Evolutionary conservation across 192 early-diverging fungal genomes (phyloP), one percentile per base, ranked within the genome.

Genomic region (Gryganskiella cystojenkinii): DNA sequence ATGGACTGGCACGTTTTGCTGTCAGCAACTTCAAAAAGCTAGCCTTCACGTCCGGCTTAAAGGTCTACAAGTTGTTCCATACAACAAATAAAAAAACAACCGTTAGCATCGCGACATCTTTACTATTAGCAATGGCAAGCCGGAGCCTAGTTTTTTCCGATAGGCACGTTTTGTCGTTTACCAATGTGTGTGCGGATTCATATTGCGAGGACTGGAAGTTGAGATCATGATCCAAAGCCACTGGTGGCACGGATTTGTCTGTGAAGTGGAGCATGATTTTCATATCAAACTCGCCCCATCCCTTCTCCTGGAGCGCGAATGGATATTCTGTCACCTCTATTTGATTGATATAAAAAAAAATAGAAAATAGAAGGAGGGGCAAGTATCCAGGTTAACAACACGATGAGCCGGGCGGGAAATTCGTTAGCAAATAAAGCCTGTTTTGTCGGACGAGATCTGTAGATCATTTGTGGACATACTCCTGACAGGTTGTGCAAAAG

Each of bases 241-340:
- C 61, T 0, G 85, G 85, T 25, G 65, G 40, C 17, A 81, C 60
- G 0, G 70, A 60, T 35, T 87, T 83, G 52, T 87, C 80, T 4
- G 55, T 56, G 62, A 87, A 89, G 44, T 86, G 67, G 5, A 89
- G 55, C 53, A 82, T 78, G 53, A 89, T 83, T 24, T 83, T 79
- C 75, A 89, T 80, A 63, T 89, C 88, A 70, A 89, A 89, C 61
- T 87, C 88, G 14, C 88, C 88, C 88, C 88, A 89, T 40, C 88
- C 88, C 66, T 87, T 85, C 60, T 89, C 88, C 59, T 80, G 68
- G 17, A 89, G 59, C 22, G 52, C 46, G 40, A 81, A 89, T 45
- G 88, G 88, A 68, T 83, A 79, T 15, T 82, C 84, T 28, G 57
- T 75, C 22, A 80, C 57, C 43, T 84, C 88, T 89, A 72, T 30